Base-by-base conservation (phyloP, 208 protist genomes). In the Wallacemonas sp. region DNA sequence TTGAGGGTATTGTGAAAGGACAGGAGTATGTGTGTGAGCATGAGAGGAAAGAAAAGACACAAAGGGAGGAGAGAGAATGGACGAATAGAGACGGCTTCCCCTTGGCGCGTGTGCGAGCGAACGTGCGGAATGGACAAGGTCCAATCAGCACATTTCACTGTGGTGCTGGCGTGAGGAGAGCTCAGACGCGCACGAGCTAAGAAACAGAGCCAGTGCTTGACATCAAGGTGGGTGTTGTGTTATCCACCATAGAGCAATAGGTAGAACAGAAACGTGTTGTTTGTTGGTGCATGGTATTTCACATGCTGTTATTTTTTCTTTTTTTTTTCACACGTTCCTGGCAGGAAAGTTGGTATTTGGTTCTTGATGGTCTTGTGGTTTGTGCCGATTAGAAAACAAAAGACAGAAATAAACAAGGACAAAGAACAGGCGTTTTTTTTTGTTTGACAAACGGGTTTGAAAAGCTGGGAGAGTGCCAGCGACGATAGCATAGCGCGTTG, bases 381-480 rank as follows among this genome's bases (percentile, higher is more conserved):
- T n/a, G n/a, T n/a, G n/a, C n/a, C n/a, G n/a, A 41, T 62, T 28
- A 62, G 20, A 44, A 62, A 62, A 45, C 7, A 2, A 45, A 44
- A 62, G 20, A 33, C 25, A 45, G 32, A 22, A 42, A 62, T 11
- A 48, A 45, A 33, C 7, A 65, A 14, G 7, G 18, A 52, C 7
- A 38, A 50, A 20, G 42, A 26, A 50, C 11, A 1, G 11, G 14
- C 23, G 31, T 0, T 7, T 20, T 18, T 45, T 20, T 62, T 25
- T 26, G 23, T 32, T 65, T 31, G 12, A 49, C 25, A 23, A 26
- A 28, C 26, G 38, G 12, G 16, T 52, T 48, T 48, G 36, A 14
- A 41, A 14, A 41, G 36, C 36, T 41, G 36, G 36, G 7, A 14
- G 14, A 14, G 7, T 14, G 14, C 36, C 36, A 0, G 36, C 14